Percentiles rank a stretch among this genome's conserved stretches.
Evolutionary conservation across 768 basidiomycete genomes (phyloP).

Genomic region (Auricularia cornea): DNA sequence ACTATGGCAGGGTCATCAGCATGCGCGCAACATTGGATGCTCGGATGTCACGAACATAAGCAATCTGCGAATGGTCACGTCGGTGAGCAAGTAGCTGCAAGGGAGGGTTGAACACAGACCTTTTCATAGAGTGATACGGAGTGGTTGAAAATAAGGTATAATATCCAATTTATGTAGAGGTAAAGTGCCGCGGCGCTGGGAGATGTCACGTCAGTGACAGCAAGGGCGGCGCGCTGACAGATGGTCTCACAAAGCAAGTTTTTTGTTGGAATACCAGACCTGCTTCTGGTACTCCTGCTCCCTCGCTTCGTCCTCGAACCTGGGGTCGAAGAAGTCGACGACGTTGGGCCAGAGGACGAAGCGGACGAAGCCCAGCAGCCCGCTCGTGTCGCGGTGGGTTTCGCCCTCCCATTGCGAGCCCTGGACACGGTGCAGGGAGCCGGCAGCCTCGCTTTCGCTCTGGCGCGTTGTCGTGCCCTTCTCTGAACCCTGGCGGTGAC

Average conservation of each 20-base stretch:
- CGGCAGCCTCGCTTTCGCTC: not conserved
- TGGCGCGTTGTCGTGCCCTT: constrained; percentile 11
- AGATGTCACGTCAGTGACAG: not conserved
- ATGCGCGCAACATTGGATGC: not conserved
- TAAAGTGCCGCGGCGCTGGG: not conserved
- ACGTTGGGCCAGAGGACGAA: constrained; percentile 6
- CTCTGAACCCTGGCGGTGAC: constrained; percentile 4
- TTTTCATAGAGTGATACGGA: not conserved
- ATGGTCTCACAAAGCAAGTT: constrained; percentile 6
- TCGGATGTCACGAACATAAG: not conserved
- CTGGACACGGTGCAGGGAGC: not conserved
- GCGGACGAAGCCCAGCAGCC: constrained; percentile 11
- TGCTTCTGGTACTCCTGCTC: constrained; percentile 18
- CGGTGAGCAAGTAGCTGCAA: not conserved
- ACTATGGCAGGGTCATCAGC: not conserved
- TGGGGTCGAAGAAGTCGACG: constrained; percentile 2
- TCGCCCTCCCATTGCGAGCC: not conserved
- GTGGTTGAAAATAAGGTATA: constrained; percentile 4
- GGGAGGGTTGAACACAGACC: not conserved
- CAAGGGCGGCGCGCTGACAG: not conserved
- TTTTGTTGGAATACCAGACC: constrained; percentile 17
- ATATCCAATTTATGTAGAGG: constrained; percentile 4
- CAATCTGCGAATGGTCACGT: not conserved
- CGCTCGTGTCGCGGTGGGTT: not conserved
- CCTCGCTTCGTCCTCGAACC: constrained; percentile 14